Evolutionary conservation across 805 yeast species (phyloP).

Genomic region (Metschnikowia arizonensis): DNA sequence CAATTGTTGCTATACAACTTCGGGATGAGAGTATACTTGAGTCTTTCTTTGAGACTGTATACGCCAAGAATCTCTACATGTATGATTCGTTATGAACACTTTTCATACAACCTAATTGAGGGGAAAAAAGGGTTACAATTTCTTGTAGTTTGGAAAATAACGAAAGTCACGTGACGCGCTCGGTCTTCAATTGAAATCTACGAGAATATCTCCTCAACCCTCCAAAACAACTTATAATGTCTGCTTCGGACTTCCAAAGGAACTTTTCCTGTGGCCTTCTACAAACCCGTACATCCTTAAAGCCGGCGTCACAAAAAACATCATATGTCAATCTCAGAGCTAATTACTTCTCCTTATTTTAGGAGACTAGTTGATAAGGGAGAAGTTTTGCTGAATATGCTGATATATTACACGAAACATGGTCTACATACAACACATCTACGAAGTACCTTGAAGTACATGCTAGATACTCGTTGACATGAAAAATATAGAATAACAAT

Average conservation of each 20-base stretch:
- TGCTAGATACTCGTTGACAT: too few relatives aligned
- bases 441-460: too few relatives aligned
- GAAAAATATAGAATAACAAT: too few relatives aligned
- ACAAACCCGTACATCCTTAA: background rate
- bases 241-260: background rate
- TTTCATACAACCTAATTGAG: conserved; percentile 28
- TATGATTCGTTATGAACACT: conserved; percentile 29
- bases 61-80: conserved; percentile 31
- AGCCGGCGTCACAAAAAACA: background rate
- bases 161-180: background rate
- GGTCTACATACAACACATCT: too few relatives aligned
- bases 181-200: background rate
- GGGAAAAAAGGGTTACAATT: conserved; percentile 27
- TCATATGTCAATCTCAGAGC: too few relatives aligned
- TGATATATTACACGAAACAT: too few relatives aligned
- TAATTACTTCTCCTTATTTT: too few relatives aligned
- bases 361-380: too few relatives aligned
- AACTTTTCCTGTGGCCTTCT: background rate
- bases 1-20: conserved; percentile 48
- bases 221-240: conserved; percentile 1
- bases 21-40: conserved; percentile 51
- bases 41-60: conserved; percentile 35
- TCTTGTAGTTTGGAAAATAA: background rate
- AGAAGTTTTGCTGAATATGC: too few relatives aligned
- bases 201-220: background rate